Evolutionary conservation across 345 rosid genomes (phyloP), one percentile per base, ranked within the genome.

Genomic region (Salix exigua): DNA sequence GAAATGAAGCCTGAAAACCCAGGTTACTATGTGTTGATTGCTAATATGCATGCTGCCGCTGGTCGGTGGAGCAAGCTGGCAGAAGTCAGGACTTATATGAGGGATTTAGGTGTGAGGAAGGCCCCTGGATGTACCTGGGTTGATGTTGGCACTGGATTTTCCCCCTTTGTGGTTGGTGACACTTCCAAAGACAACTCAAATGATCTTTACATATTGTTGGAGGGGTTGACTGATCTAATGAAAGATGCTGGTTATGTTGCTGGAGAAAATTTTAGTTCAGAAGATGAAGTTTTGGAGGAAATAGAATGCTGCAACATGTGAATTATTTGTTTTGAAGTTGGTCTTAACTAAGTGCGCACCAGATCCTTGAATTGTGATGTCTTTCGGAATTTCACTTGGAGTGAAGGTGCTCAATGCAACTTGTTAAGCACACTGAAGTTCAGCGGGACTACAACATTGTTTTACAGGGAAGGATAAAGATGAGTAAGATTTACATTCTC

Each of bases 101-200:
- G 91, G 82, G 87, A 93, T 73, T 79, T 82, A 70, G 94, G 95
- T 68, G 88, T 93, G 75, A 86, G 80, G 68, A 93, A 93, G 81
- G 82, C 73, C 82, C 95, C 94, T 38, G 97, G 97, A 21, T 86
- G 92, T 82, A 81, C 98, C 67, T 89, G 90, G 92, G 80, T 90
- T 44, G 88, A 88, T 70, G 83, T 73, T 33, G 95, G 91, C 46
- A 66, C 84, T 76, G 91, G 87, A 66, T 87, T 84, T 83, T 40
- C 73, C 6, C 82, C 88, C 38, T 91, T 93, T 79, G 80, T 85
- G 18, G 98, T 83, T 14, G 94, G 85, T 28, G 92, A 88, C 73
- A 83, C 89, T 28, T 87, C 91, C 66, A 87, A 80, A 68, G 81
- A 80, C 74, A 78, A 63, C 60, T 81, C 82, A 21, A 68, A 66